Conservation (phyloP, 805 yeast genomes). For the Phaffomyces opuntiae region DNA sequence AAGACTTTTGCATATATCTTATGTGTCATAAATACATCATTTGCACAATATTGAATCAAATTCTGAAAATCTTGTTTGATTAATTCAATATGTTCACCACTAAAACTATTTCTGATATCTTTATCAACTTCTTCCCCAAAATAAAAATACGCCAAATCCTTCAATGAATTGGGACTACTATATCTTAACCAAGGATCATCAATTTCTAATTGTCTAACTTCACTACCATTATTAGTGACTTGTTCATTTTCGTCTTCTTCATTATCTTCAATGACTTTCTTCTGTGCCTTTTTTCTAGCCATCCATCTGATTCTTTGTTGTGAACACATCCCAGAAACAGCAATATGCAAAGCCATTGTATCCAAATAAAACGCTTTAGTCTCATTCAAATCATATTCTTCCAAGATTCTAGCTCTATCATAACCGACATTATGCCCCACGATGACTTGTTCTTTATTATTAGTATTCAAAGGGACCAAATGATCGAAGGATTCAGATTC, state of each 20-base stretch:
- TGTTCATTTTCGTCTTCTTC: neutral
- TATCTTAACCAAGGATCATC: constrained; percentile 83
- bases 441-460: constrained; percentile 43
- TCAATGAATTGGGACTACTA: constrained; percentile 73
- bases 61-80: constrained; percentile 50
- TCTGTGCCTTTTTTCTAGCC: constrained; percentile 38
- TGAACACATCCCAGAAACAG: constrained; percentile 87
- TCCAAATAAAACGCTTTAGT: constrained; percentile 79
- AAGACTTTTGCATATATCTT: constrained; percentile 59
- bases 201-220: constrained; percentile 19
- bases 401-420: constrained; percentile 80
- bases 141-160: constrained; percentile 73
- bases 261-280: constrained; percentile 11
- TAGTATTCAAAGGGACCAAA: constrained; percentile 66
- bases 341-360: constrained; percentile 89
- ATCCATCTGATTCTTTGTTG: constrained; percentile 79
- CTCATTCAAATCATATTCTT: constrained; percentile 66
- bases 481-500: constrained; percentile 44
- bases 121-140: constrained; percentile 66
- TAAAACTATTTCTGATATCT: constrained; percentile 56
- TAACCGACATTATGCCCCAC: constrained; percentile 89
- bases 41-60: constrained; percentile 76
- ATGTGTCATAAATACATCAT: constrained; percentile 73
- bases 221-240: neutral
- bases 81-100: constrained; percentile 43